Evolutionary conservation across 768 basidiomycete genomes (phyloP).

Genomic region (Psilocybe azurescens): DNA sequence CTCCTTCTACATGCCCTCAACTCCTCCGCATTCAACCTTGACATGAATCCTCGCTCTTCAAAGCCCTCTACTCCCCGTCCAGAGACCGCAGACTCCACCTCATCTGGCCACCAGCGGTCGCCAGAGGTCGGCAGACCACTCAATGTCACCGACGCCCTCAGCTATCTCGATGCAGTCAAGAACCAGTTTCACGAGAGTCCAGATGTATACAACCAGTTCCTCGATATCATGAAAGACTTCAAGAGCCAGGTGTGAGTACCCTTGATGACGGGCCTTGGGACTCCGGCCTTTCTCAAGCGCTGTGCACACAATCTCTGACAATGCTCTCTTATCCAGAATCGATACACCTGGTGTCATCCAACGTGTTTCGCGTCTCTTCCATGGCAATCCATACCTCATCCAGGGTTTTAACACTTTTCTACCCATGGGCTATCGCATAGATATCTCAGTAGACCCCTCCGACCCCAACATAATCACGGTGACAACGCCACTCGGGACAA

Average conservation of each 20-base stretch:
- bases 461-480: conserved; percentile 80
- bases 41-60: conserved; percentile 34
- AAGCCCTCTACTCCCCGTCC: conserved; percentile 48
- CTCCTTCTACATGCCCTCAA: conserved; percentile 27
- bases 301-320: conserved; percentile 18
- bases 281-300: conserved; percentile 2
- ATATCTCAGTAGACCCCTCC: conserved; percentile 72
- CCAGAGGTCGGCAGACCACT: conserved; percentile 64
- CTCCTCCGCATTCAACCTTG: conserved; percentile 18
- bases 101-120: conserved; percentile 34
- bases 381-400: conserved; percentile 88
- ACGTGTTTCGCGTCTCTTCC: conserved; percentile 91
- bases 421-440: conserved; percentile 93
- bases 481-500: conserved; percentile 78
- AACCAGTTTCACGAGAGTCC: conserved; percentile 88
- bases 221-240: conserved; percentile 99
- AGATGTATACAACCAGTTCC: conserved; percentile 92
- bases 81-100: conserved; percentile 32
- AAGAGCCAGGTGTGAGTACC: conserved; percentile 86
- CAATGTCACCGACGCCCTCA: conserved; percentile 92
- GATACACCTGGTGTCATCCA: conserved; percentile 98
- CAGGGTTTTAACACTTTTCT: conserved; percentile 99
- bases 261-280: neutral
- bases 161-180: conserved; percentile 95
- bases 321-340: conserved; percentile 59